These are phyloP conservation scores for Alnus glutinosa DNA, from an alignment of 306 rosid species.

Conservation along the genomic window DNA sequence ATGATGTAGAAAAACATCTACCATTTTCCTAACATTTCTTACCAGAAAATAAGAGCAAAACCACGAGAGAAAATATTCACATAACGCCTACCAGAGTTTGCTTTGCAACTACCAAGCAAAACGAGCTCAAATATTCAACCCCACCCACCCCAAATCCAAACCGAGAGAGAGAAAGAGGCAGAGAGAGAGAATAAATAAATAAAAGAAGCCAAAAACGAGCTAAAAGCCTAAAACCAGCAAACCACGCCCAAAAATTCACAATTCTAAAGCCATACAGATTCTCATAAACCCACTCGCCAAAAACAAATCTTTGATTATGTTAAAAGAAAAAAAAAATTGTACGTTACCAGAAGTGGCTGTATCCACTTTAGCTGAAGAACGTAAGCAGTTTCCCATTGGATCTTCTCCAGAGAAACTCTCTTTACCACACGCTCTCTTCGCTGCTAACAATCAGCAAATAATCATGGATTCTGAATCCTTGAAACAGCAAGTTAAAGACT, in stretches of 20 bases:
- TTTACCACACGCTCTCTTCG: background rate
- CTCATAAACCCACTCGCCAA: background rate
- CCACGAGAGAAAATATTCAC: background rate
- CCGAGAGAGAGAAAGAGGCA: no score
- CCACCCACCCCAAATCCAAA: background rate
- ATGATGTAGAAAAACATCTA: background rate
- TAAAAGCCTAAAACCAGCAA: no score
- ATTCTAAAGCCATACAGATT: background rate
- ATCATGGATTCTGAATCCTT: background rate
- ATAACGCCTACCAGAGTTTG: background rate
- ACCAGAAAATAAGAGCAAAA: background rate
- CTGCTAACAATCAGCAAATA: background rate
- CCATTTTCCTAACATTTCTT: background rate
- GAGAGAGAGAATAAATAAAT: background rate
- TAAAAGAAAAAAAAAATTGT: background rate
- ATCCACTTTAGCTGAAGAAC: conserved; percentile 81
- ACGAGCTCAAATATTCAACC: conserved; percentile 9
- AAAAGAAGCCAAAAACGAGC: background rate
- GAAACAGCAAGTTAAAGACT: background rate
- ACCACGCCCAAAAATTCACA: background rate
- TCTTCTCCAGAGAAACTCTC: background rate
- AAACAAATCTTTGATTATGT: background rate
- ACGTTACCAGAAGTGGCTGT: conserved; percentile 58
- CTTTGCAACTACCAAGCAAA: background rate
- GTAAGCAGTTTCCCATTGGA: conserved; percentile 82